Evolutionary conservation across 768 basidiomycete genomes (phyloP), one percentile per base, ranked within the genome.

Genomic region (Naganishia friedmannii): DNA sequence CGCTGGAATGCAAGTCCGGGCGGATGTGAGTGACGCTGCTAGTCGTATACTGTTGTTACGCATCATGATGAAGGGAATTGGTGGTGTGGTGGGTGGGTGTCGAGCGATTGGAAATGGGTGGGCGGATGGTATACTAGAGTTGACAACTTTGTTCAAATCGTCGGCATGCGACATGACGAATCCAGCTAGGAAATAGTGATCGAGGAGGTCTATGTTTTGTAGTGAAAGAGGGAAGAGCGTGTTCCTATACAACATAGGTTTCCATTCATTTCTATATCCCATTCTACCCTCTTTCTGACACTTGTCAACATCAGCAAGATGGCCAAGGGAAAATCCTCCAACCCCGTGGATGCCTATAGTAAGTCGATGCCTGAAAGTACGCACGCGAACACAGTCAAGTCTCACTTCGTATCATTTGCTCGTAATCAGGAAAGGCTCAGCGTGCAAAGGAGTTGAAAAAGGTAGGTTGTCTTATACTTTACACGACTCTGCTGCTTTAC

Each of bases 361-460:
- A 77, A 76, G 89, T 86, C 53, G 19, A 34, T 45, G 31, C 42
- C 28, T 45, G 21, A 55, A 8, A 45, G n/a, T 13, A 28, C 0
- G 12, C 6, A 9, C 7, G 7, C 39, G 10, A 3, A 5, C n/a
- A 42, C 7, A 21, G 4, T 37, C 32, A 26, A 63, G 55, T 37
- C 68, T 32, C 28, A 3, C 54, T 37, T 5, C 37, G 42, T 39
- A 29, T 23, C 21, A 12, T 8, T 46, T 21, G 6, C 48, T 26
- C 2, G n/a, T 51, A n/a, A 51, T n/a, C 75, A 93, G 92, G 92
- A 69, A 95, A 95, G 82, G 88, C 91, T 6, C 88, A 88, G 78
- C 86, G 91, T 67, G 92, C 92, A 82, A 94, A 92, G 79, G 93
- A 96, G 78, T 83, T 94, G 46, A 93, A 93, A 83, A 93, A 92